Percentiles rank a stretch among this genome's conserved stretches.
These are phyloP conservation scores for Fagopyrum homotropicum DNA, from an alignment of 148 eudicot genomes.

Conservation along the genomic window DNA sequence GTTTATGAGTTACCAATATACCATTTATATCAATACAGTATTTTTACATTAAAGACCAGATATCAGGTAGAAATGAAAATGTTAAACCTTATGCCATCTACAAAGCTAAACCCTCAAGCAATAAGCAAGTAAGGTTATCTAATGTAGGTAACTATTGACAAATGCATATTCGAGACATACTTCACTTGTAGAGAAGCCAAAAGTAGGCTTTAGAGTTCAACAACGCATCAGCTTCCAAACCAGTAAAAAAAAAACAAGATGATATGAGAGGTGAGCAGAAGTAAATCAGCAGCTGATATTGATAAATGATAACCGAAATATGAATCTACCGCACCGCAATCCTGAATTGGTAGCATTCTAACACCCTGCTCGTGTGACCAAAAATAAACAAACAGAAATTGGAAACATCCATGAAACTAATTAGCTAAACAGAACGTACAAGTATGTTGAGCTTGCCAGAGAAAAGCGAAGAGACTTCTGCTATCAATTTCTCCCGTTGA, in stretches of 20 bases:
- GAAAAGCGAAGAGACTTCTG: conserved; percentile 51
- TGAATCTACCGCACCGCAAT: neutral
- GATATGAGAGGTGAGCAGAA: neutral
- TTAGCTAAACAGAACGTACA: conserved; percentile 32
- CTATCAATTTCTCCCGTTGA: conserved; percentile 47
- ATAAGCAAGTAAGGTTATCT: neutral
- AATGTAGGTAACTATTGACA: neutral
- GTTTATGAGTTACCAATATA: neutral
- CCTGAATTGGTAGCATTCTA: neutral
- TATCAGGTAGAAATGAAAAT: neutral
- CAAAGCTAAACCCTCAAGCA: neutral
- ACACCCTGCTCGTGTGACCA: neutral
- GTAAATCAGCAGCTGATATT: neutral
- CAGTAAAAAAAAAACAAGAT: neutral
- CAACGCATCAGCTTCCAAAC: neutral
- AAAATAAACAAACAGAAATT: neutral
- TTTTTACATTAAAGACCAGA: neutral
- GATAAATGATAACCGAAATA: neutral
- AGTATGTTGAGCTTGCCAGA: conserved; percentile 83
- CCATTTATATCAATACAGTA: neutral
- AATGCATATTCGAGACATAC: neutral
- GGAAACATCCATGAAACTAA: neutral
- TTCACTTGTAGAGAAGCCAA: neutral
- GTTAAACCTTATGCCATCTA: neutral
- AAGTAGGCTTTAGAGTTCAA: neutral